phyloP scores from a whole-genome alignment of 1,284 basidiomycete species.

The Fomitiporia mediterranea region DNA sequence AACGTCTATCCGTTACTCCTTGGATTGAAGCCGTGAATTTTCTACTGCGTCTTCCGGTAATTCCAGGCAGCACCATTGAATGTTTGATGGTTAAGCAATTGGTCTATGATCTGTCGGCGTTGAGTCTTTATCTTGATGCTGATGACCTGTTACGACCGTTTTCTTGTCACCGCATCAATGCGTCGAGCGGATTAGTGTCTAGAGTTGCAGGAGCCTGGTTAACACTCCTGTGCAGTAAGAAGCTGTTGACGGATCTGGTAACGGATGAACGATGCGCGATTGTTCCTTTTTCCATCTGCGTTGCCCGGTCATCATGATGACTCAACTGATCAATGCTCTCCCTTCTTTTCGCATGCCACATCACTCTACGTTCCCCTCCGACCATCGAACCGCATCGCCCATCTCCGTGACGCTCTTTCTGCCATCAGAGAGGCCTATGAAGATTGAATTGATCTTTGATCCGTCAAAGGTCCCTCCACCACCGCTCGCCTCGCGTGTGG shows the following conservation, averaged over 20 bases:
- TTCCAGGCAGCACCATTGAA: not conserved
- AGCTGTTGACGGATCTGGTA: not conserved
- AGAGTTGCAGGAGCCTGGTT: not conserved
- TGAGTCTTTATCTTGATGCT: too few relatives aligned
- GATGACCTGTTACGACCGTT: not conserved
- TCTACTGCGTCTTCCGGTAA: too few relatives aligned
- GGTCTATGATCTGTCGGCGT: too few relatives aligned
- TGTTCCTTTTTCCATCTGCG: constrained; percentile 8
- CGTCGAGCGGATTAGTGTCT: not conserved
- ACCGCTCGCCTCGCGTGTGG: constrained; percentile 66
- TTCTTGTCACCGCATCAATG: not conserved
- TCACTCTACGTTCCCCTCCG: constrained; percentile 3
- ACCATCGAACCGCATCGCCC: not conserved
- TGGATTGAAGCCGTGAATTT: too few relatives aligned
- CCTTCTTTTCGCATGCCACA: constrained; percentile 28
- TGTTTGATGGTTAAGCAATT: too few relatives aligned
- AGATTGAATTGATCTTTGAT: constrained; percentile 95
- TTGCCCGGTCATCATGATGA: constrained; percentile 33
- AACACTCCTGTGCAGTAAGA: not conserved
- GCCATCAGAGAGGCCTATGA: constrained; percentile 88
- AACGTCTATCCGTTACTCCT: too few relatives aligned
- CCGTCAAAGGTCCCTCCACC: constrained; percentile 65
- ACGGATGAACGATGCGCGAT: not conserved
- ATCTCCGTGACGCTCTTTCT: constrained; percentile 17
- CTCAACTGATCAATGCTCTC: constrained; percentile 51